These are phyloP conservation scores for Ceratobasidium sp. DNA, from an alignment of 1,284 basidiomycete genomes.

Conservation along the genomic window DNA sequence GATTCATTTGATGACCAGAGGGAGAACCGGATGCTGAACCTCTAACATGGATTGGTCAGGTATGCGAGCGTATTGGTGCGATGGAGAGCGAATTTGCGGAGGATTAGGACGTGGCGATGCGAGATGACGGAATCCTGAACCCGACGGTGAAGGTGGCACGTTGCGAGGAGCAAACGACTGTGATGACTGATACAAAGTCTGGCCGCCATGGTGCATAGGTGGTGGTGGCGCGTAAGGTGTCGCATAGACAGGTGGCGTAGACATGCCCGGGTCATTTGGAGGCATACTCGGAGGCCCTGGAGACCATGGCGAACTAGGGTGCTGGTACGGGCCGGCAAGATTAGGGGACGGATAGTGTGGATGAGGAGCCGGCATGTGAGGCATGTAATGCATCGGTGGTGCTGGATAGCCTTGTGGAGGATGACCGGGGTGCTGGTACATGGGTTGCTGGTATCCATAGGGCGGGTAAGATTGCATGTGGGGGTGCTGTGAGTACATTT, in stretches of 20 bases:
- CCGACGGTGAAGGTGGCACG: constrained; percentile 32
- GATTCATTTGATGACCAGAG: neutral
- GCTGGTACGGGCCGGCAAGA: constrained; percentile 12
- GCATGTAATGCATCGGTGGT: constrained; percentile 22
- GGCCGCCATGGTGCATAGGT: neutral
- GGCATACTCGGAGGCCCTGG: constrained; percentile 11
- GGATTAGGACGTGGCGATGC: neutral
- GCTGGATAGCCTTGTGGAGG: constrained; percentile 30
- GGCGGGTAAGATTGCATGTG: constrained; percentile 12
- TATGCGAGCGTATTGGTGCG: constrained; percentile 13
- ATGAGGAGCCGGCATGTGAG: constrained; percentile 20
- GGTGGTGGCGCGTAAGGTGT: constrained; percentile 13
- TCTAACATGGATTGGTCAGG: neutral
- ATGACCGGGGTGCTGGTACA: constrained; percentile 19
- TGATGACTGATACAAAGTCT: constrained; percentile 23
- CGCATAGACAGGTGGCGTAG: constrained; percentile 33
- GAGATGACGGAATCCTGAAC: neutral
- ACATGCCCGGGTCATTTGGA: constrained; percentile 12
- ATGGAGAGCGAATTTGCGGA: constrained; percentile 17
- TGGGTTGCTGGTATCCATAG: constrained; percentile 26
- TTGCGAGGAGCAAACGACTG: constrained; percentile 14
- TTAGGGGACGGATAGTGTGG: constrained; percentile 24
- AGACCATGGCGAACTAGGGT: constrained; percentile 15
- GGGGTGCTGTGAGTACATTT: constrained; percentile 17
- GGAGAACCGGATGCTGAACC: constrained; percentile 1